Evolutionary conservation across 2,329 filamentous ascomycete genomes (phyloP).

Genomic region (Iodosphaeria phyllophila): DNA sequence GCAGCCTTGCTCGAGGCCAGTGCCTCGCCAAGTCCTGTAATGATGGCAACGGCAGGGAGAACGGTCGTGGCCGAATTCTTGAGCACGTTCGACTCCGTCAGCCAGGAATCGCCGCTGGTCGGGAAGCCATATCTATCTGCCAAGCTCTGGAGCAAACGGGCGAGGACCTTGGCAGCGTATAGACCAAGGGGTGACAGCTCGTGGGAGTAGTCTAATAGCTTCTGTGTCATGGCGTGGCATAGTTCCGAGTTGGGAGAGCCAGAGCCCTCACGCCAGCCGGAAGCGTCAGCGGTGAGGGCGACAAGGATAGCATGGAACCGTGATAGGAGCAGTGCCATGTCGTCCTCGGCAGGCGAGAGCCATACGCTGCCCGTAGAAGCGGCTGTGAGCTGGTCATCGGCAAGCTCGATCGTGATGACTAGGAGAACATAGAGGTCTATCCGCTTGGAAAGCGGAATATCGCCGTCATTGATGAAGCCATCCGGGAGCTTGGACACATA

Average conservation of each 20-base stretch:
- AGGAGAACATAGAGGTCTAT: slow-evolving; percentile 33
- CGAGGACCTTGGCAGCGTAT: slow-evolving; percentile 34
- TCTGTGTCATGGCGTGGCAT: slow-evolving; percentile 21
- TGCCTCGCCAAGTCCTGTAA: slow-evolving; percentile 31
- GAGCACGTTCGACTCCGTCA: slow-evolving; percentile 24
- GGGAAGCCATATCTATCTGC: slow-evolving; percentile 27
- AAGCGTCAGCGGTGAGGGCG: slow-evolving; percentile 13
- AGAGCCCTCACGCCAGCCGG: slow-evolving; percentile 18
- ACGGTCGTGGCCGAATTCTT: slow-evolving; percentile 26
- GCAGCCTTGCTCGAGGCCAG: slow-evolving; percentile 27
- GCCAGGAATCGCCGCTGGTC: slow-evolving; percentile 24
- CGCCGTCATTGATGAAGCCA: slow-evolving; percentile 17
- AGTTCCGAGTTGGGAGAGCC: slow-evolving; percentile 17
- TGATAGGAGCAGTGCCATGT: too few species aligned
- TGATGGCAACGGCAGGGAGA: slow-evolving; percentile 27
- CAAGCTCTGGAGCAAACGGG: slow-evolving; percentile 26
- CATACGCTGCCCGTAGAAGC: too few species aligned
- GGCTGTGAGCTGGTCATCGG: slow-evolving; percentile 32
- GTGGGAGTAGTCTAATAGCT: slow-evolving; percentile 23
- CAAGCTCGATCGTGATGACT: slow-evolving; percentile 28
- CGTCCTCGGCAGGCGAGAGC: too few species aligned
- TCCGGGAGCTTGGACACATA: slow-evolving; percentile 45
- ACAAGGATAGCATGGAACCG: too few species aligned
- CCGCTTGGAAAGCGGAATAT: slow-evolving; percentile 21
- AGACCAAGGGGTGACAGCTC: slow-evolving; percentile 23